Evolutionary conservation across 1,139 yeast species (phyloP), one percentile per base, ranked within the genome.

Genomic region (Lodderomyces metapsilosis): DNA sequence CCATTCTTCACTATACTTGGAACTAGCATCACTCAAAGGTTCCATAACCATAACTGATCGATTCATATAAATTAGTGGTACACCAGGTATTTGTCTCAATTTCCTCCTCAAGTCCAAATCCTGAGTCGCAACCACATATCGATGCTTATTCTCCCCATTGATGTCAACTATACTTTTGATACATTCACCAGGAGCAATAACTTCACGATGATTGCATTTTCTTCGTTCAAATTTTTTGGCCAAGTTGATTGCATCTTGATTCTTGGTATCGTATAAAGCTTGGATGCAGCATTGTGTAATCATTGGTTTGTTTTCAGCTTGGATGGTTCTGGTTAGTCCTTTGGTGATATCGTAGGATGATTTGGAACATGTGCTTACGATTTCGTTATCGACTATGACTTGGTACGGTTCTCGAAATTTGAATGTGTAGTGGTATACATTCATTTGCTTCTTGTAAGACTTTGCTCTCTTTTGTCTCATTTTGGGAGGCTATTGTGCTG

Each of bases 401-500:
- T 92, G 99, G 55, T 84, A 91, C 1, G 99, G 98, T 52, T 87
- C 91, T 57, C 97, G 78, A 71, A 94, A 92, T 57, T 87, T 87
- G 76, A 92, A 92, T 18, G 95, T 77, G 59, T 88, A 84, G 49
- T 79, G 77, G 57, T 88, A 85, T 42, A 87, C 84, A 53, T 82
- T 78, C 86, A 92, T 85, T 60, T 88, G 96, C 70, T 91, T 92
- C 61, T 91, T 83, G 66, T 94, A 92, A 2, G 95, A 76, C 63
- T 92, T 92, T 41, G 97, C 96, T 62, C 98, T 77, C 64, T 91
- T 91, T 64, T 91, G 96, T 74, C 95, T 88, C 98, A 92, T 92
- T 22, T 11, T 38, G 16, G 20, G n/a, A 18, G 30, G 7, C 10
- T 21, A 3, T 30, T 34, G 21, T 36, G 32, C 4, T 32, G 24